Evolutionary conservation across 352 stramenopile species (phyloP).

Genomic region (Globisporangium solare): DNA sequence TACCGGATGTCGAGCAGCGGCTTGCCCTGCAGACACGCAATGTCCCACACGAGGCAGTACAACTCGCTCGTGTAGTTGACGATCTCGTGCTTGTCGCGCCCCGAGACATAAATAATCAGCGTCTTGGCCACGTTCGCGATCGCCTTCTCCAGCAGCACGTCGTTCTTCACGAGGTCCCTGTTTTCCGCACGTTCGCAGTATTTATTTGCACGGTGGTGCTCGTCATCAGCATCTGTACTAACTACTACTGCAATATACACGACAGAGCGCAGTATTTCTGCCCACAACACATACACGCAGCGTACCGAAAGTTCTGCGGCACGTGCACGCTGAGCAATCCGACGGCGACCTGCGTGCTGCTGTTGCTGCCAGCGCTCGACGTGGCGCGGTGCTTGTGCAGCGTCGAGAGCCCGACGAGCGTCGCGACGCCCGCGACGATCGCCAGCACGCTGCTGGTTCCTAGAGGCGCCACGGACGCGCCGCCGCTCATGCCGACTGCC

Average conservation of each 20-base stretch:
- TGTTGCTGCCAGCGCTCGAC: not conserved
- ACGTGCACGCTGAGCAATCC: constrained; percentile 51
- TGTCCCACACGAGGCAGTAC: constrained; percentile 70
- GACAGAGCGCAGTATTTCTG: no score
- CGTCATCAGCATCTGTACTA: not conserved
- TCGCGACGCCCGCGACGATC: constrained; percentile 31
- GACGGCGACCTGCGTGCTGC: constrained; percentile 26
- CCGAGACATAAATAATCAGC: constrained; percentile 65
- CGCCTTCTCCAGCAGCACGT: constrained; percentile 71
- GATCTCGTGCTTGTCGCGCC: constrained; percentile 45
- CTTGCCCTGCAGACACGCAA: constrained; percentile 48
- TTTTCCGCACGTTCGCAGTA: constrained; percentile 5
- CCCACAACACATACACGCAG: not conserved
- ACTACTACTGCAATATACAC: no score
- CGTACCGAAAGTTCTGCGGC: constrained; percentile 47
- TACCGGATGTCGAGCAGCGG: constrained; percentile 60
- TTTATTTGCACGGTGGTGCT: no score
- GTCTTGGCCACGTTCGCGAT: constrained; percentile 36
- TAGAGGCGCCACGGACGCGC: constrained; percentile 22
- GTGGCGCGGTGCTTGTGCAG: constrained; percentile 31
- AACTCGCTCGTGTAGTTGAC: constrained; percentile 79
- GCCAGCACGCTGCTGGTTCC: constrained; percentile 33
- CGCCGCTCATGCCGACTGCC: constrained; percentile 7
- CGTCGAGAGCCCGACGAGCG: constrained; percentile 38
- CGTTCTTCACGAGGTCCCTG: constrained; percentile 56